A percentile compares a stretch with the other conserved stretches of the same genome.
These are phyloP conservation scores for Acer campestre DNA, from an alignment of 345 rosid genomes.

Conservation along the genomic window DNA sequence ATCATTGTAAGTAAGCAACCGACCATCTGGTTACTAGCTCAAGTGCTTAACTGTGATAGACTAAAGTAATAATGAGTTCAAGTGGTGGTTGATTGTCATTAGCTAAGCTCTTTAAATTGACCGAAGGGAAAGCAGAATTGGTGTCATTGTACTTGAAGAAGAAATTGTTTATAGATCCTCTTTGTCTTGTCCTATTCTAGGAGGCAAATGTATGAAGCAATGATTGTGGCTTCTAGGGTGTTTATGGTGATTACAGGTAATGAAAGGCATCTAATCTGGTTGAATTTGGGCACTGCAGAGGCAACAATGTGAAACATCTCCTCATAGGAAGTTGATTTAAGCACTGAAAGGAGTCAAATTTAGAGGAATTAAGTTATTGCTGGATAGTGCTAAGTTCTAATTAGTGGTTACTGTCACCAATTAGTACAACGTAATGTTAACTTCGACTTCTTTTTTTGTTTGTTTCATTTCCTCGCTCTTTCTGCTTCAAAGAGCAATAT, in stretches of 20 bases:
- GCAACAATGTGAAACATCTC: neutral
- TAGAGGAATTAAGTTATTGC: neutral
- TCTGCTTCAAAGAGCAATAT: neutral
- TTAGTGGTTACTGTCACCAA: neutral
- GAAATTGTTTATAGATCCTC: neutral
- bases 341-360: slow-evolving; percentile 3
- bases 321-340: neutral
- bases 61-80: neutral
- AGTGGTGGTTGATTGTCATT: neutral
- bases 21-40: neutral
- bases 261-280: no score
- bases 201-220: no score
- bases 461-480: neutral
- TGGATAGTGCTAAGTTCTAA: neutral
- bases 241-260: no score
- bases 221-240: no score
- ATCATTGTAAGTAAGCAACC: no score
- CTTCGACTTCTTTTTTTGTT: neutral
- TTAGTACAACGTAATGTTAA: neutral
- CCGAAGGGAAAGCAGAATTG: neutral
- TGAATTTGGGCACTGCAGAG: neutral
- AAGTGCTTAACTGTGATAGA: neutral
- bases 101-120: neutral
- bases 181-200: no score
- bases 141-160: neutral